A percentile compares a stretch with the other conserved stretches of the same genome.
Evolutionary conservation across 345 rosid species (phyloP).

Genomic region (Zanthoxylum bungeanum): DNA sequence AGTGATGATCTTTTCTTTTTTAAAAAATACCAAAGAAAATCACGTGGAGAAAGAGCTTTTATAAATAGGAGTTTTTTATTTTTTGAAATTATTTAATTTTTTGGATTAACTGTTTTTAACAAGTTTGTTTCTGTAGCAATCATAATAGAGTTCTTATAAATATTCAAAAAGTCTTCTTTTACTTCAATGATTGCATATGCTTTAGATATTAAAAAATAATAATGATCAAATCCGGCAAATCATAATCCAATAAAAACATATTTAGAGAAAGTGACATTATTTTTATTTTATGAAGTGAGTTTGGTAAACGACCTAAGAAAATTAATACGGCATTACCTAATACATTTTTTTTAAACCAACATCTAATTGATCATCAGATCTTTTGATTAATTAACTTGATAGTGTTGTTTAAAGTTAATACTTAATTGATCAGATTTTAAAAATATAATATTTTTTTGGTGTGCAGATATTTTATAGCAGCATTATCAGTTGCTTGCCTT

Average conservation of each 20-base stretch:
- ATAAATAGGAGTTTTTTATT: too few relatives aligned
- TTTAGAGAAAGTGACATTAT: neutral
- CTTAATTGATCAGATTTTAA: too few relatives aligned
- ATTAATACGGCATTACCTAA: neutral
- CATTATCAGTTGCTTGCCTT: conserved; percentile 55
- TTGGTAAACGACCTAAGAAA: conserved; percentile 5
- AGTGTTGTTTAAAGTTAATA: too few relatives aligned
- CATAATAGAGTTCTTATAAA: neutral
- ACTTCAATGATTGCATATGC: neutral
- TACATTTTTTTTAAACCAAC: too few relatives aligned
- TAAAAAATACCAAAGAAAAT: too few relatives aligned
- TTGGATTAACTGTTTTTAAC: too few relatives aligned
- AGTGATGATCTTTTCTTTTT: too few relatives aligned
- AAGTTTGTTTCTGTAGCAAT: too few relatives aligned
- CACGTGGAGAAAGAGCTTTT: too few relatives aligned
- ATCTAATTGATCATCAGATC: too few relatives aligned
- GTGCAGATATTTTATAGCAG: conserved; percentile 65
- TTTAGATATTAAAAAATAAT: neutral
- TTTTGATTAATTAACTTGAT: too few relatives aligned
- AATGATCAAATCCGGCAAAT: conserved; percentile 1
- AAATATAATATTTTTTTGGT: neutral
- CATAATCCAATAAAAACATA: neutral
- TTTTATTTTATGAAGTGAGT: neutral
- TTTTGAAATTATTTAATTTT: too few relatives aligned
- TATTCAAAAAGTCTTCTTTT: neutral